These are phyloP conservation scores for Elsinoe fawcettii DNA, from an alignment of 2,329 filamentous ascomycete genomes.

Conservation along the genomic window DNA sequence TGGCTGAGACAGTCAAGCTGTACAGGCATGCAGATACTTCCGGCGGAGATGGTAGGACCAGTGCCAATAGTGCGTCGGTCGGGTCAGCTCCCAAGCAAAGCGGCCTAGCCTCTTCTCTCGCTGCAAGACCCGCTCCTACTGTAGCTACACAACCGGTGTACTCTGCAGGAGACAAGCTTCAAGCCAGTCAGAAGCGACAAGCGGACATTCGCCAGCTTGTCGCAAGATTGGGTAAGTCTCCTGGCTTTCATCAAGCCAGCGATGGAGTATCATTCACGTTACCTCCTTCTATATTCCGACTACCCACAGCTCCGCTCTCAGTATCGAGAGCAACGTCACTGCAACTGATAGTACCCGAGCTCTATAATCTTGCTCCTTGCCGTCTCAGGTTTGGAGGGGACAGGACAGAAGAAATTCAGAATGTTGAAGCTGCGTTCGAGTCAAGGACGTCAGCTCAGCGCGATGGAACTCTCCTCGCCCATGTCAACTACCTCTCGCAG, in stretches of 20 bases:
- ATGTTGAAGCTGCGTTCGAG: conserved; percentile 55
- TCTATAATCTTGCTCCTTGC: conserved; percentile 65
- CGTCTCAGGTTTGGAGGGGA: conserved; percentile 56
- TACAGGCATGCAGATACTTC: conserved; percentile 12
- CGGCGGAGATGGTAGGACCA: not conserved
- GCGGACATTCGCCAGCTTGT: conserved; percentile 66
- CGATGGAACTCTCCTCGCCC: conserved; percentile 60
- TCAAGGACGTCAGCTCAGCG: conserved; percentile 49
- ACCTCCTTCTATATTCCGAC: conserved; percentile 58
- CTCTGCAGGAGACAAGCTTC: conserved; percentile 51
- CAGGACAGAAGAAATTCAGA: conserved; percentile 22
- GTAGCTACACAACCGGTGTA: conserved; percentile 28
- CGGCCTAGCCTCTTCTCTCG: not conserved
- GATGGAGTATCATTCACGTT: conserved; percentile 66
- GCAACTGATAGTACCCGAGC: conserved; percentile 58
- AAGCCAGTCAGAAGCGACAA: conserved; percentile 56
- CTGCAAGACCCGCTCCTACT: conserved; percentile 5
- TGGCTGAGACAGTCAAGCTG: conserved; percentile 67
- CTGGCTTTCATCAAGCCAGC: conserved; percentile 58
- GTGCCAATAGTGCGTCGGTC: not conserved
- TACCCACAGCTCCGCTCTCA: conserved; percentile 59
- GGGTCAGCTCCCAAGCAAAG: not conserved
- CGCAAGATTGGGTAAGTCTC: conserved; percentile 61
- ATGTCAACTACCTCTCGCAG: conserved; percentile 65
- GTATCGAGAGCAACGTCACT: conserved; percentile 60